phyloP scores from a whole-genome alignment of 228 moss, liverwort and hornwort species.

The Sphagnum magellanicum region DNA sequence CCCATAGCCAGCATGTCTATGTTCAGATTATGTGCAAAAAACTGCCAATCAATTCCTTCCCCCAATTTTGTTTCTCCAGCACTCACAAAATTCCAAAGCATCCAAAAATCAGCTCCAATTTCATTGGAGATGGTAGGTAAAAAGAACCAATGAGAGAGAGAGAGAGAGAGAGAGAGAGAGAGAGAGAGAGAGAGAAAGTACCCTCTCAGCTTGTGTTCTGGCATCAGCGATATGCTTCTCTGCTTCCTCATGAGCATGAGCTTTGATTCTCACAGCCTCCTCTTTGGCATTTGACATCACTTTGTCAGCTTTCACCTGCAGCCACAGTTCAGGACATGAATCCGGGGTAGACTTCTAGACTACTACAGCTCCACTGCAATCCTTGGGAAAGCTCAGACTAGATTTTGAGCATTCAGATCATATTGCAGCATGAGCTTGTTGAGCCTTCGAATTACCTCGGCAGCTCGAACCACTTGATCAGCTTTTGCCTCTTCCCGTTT shows the following conservation, averaged over 20 bases:
- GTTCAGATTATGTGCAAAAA: neutral
- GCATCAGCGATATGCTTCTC: constrained; percentile 44
- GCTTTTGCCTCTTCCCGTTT: constrained; percentile 81
- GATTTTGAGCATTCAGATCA: neutral
- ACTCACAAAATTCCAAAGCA: too few relatives aligned
- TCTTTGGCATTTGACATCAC: constrained; percentile 62
- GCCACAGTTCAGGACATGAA: constrained; percentile 6
- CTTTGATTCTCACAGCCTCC: constrained; percentile 45
- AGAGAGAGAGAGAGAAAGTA: neutral
- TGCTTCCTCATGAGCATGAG: constrained; percentile 31
- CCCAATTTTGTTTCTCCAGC: too few relatives aligned
- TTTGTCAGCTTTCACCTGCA: constrained; percentile 67
- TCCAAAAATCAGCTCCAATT: too few relatives aligned
- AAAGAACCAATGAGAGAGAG: too few relatives aligned
- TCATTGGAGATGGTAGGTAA: too few relatives aligned
- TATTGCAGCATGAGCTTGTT: neutral
- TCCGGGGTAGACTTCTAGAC: neutral
- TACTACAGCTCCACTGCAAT: neutral
- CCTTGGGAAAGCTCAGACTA: neutral
- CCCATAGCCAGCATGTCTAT: neutral
- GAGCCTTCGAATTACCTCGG: constrained; percentile 31
- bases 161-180: too few relatives aligned
- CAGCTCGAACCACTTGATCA: constrained; percentile 35
- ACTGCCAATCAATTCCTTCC: neutral
- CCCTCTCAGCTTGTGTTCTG: constrained; percentile 33